Evolutionary conservation across 306 rosid genomes (phyloP).

Genomic region (Castanea sativa): DNA sequence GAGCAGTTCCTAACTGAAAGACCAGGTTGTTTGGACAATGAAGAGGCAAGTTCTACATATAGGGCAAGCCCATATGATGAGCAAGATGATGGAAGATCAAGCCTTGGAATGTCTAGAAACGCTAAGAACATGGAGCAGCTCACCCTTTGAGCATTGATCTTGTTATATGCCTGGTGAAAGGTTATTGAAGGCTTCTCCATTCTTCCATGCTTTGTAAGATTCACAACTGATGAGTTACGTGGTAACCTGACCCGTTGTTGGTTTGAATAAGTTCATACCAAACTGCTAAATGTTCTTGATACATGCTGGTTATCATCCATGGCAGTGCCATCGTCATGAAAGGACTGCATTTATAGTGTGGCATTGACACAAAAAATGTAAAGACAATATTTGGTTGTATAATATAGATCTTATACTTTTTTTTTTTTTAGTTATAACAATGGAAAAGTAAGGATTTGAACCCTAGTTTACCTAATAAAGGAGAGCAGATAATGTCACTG

Average conservation of each 20-base stretch:
- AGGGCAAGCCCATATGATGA: constrained; percentile 54
- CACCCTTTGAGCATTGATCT: constrained; percentile 39
- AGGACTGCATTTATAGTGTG: neutral
- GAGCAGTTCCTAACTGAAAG: constrained; percentile 98
- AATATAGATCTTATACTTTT: neutral
- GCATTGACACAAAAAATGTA: neutral
- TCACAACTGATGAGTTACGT: neutral
- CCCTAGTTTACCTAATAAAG: no score
- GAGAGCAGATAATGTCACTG: no score
- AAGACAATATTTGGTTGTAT: neutral
- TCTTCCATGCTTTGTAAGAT: constrained; percentile 4
- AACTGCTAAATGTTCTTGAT: neutral
- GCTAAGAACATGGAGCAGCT: constrained; percentile 53
- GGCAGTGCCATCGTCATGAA: neutral
- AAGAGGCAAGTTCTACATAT: constrained; percentile 86
- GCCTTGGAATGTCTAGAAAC: constrained; percentile 55
- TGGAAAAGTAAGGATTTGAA: no score
- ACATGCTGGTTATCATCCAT: neutral
- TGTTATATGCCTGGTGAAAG: neutral
- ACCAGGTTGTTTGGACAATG: constrained; percentile 89
- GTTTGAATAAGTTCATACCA: constrained; percentile 14
- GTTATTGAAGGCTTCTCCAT: neutral
- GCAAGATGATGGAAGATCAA: constrained; percentile 57
- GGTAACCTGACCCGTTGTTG: neutral
- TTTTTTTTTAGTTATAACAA: no score